These are phyloP conservation scores for Cryptosporidium xiaoi DNA, from an alignment of 169 alveolate species.

Conservation along the genomic window DNA sequence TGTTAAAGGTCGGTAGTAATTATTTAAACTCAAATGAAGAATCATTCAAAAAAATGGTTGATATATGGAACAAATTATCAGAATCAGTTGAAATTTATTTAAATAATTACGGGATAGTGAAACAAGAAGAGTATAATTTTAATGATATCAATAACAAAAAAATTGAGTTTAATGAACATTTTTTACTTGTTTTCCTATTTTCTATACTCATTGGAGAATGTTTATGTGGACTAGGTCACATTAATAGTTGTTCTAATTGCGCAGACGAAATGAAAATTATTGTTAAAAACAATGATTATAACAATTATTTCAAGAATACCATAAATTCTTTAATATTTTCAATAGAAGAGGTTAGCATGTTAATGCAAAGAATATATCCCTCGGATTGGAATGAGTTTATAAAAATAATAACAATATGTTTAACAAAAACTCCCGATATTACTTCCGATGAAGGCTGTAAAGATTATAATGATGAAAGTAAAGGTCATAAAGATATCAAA, in stretches of 20 bases:
- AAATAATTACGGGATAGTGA: neutral
- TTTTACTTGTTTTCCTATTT: slow-evolving; percentile 25
- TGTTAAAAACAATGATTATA: neutral
- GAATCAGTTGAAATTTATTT: neutral
- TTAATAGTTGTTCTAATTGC: slow-evolving; percentile 15
- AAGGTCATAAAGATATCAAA: slow-evolving; percentile 7
- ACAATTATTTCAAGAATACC: neutral
- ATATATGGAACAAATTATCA: slow-evolving; percentile 34
- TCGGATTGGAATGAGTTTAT: slow-evolving; percentile 72
- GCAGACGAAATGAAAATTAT: neutral
- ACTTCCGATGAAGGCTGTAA: neutral
- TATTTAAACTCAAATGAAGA: slow-evolving; percentile 10
- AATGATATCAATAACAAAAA: neutral
- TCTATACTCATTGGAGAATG: slow-evolving; percentile 32
- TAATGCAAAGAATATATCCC: slow-evolving; percentile 51
- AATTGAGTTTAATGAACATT: slow-evolving; percentile 10
- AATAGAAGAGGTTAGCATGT: slow-evolving; percentile 53
- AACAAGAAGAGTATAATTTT: neutral
- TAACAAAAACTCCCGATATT: slow-evolving; percentile 37
- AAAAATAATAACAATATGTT: slow-evolving; percentile 30
- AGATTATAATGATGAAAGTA: neutral
- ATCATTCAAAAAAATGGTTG: slow-evolving; percentile 42
- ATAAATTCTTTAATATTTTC: slow-evolving; percentile 33
- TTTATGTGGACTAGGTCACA: slow-evolving; percentile 30
- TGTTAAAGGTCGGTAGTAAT: neutral